Evolutionary conservation across 352 stramenopile genomes (phyloP).

Genomic region (Pythium vanterpoolii): DNA sequence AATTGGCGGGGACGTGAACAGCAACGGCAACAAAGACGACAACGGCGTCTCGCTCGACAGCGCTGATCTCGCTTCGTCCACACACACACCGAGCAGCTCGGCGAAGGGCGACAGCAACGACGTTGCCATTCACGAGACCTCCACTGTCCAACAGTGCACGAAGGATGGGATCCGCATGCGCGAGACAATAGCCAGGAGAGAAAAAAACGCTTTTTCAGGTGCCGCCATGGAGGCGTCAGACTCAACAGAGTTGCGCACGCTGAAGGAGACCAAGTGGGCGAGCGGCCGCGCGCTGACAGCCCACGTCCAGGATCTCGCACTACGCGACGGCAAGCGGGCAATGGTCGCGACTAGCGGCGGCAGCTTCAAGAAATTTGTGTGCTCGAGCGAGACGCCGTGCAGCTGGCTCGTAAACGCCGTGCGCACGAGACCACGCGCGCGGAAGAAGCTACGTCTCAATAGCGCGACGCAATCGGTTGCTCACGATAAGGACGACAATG

Average conservation of each 20-base stretch:
- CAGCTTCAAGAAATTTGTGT: constrained; percentile 59
- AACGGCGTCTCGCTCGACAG: not conserved
- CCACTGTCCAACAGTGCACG: not conserved
- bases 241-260: constrained; percentile 12
- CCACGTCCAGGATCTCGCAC: constrained; percentile 47
- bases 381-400: constrained; percentile 35
- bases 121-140: not conserved
- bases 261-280: constrained; percentile 35
- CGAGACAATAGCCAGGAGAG: not conserved
- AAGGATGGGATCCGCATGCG: not conserved
- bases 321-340: constrained; percentile 39
- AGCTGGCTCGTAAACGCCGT: constrained; percentile 51
- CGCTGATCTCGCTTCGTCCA: not conserved
- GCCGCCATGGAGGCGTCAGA: not conserved
- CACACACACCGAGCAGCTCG: not conserved
- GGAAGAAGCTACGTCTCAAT: not conserved
- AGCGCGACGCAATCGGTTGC: too few species aligned
- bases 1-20: not conserved
- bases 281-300: constrained; percentile 41
- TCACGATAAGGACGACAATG: not conserved
- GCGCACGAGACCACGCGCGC: constrained; percentile 32
- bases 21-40: not conserved
- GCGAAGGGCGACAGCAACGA: too few species aligned
- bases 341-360: constrained; percentile 46
- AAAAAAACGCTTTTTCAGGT: not conserved